Evolutionary conservation across 2,329 filamentous ascomycete genomes (phyloP).

Genomic region (Gaeumannomyces sp.): DNA sequence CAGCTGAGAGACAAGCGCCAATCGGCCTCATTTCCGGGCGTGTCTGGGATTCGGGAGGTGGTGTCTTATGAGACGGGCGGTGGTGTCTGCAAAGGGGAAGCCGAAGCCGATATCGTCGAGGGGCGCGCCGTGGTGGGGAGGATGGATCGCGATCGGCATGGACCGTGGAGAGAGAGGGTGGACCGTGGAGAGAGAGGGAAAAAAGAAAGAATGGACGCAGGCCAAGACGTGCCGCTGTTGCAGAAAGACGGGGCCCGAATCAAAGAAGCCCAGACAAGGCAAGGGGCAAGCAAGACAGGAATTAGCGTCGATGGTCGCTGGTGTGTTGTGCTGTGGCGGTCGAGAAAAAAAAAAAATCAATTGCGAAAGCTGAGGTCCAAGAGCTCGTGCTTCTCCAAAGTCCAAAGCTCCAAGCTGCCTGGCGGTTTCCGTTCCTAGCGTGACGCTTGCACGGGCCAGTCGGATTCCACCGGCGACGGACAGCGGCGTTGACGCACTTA

Average conservation of each 20-base stretch:
- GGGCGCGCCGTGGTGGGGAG: background rate
- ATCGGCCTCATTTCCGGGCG: constrained; percentile 8
- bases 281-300: background rate
- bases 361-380: background rate
- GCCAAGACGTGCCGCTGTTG: background rate
- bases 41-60: constrained; percentile 2
- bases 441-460: background rate
- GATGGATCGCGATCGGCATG: background rate
- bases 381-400: too few relatives aligned
- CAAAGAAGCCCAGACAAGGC: background rate
- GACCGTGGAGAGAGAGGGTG: too few relatives aligned
- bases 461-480: background rate
- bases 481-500: background rate
- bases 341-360: background rate
- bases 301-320: background rate
- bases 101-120: background rate
- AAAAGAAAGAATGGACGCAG: background rate
- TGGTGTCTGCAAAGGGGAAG: background rate
- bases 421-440: background rate
- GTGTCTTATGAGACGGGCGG: constrained; percentile 1
- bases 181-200: too few relatives aligned
- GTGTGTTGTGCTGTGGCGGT: background rate
- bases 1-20: constrained; percentile 4
- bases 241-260: background rate
- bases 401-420: background rate